These are phyloP conservation scores for Candida montana DNA, from an alignment of 805 yeast genomes.

Conservation along the genomic window DNA sequence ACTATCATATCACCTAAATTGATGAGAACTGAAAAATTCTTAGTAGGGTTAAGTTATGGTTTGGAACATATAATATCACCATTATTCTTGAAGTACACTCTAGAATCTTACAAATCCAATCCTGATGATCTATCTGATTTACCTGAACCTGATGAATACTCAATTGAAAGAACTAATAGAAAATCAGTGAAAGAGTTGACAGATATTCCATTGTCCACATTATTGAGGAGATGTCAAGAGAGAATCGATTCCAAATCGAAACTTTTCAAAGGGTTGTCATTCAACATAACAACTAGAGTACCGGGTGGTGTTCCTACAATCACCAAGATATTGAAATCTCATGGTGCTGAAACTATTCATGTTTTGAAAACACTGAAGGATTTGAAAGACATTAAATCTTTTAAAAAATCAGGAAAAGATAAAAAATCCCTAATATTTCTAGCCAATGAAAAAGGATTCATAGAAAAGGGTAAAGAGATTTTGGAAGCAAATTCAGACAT, in stretches of 20 bases:
- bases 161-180: slow-evolving; percentile 29
- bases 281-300: slow-evolving; percentile 52
- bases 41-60: slow-evolving; percentile 58
- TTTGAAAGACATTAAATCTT: slow-evolving; percentile 16
- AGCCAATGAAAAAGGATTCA: slow-evolving; percentile 31
- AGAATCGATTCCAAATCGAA: slow-evolving; percentile 16
- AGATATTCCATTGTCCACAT: slow-evolving; percentile 20
- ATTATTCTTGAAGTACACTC: slow-evolving; percentile 41
- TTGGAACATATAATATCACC: slow-evolving; percentile 50
- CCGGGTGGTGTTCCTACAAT: slow-evolving; percentile 58
- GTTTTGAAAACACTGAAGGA: slow-evolving; percentile 25
- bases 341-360: slow-evolving; percentile 41
- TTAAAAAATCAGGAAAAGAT: slow-evolving; percentile 14
- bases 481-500: slow-evolving; percentile 14
- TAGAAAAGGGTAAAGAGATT: slow-evolving; percentile 26
- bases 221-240: slow-evolving; percentile 11
- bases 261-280: slow-evolving; percentile 42
- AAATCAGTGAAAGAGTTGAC: slow-evolving; percentile 29
- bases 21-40: slow-evolving; percentile 83
- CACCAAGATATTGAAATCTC: slow-evolving; percentile 50
- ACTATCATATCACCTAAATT: slow-evolving; percentile 72
- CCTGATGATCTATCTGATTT: slow-evolving; percentile 17
- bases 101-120: slow-evolving; percentile 27
- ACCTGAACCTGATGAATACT: slow-evolving; percentile 25
- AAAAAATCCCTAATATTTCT: slow-evolving; percentile 18